phyloP scores from a whole-genome alignment of 1,284 basidiomycete genomes.

The Papiliotrema fonsecae region DNA sequence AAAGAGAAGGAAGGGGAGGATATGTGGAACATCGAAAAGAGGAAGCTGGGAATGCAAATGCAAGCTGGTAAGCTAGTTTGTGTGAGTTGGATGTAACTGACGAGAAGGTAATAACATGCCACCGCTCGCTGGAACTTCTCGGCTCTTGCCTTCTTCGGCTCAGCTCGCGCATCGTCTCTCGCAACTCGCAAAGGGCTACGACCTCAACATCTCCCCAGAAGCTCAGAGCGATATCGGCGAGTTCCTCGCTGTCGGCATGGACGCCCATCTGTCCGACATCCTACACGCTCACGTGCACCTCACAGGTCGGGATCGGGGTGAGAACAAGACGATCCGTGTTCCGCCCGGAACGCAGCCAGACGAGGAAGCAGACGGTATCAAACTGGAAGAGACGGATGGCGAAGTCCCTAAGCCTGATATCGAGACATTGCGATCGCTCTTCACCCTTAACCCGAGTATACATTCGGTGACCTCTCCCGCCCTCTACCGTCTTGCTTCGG shows the following conservation, averaged over 20 bases:
- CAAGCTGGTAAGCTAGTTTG: constrained; percentile 11
- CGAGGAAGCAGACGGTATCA: neutral
- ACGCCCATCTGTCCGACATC: constrained; percentile 36
- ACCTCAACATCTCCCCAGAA: constrained; percentile 25
- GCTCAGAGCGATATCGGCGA: constrained; percentile 34
- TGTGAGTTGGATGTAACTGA: neutral
- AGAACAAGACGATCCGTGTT: constrained; percentile 29
- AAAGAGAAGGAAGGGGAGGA: constrained; percentile 8
- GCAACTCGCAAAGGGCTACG: constrained; percentile 30
- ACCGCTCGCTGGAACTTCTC: constrained; percentile 20
- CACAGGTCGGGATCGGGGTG: constrained; percentile 32
- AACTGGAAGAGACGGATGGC: neutral
- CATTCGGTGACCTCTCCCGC: constrained; percentile 40
- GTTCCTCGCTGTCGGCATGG: constrained; percentile 43
- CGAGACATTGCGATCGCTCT: constrained; percentile 31
- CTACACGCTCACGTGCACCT: constrained; percentile 34
- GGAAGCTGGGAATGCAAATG: constrained; percentile 10
- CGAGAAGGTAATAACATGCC: constrained; percentile 17
- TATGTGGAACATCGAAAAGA: constrained; percentile 9
- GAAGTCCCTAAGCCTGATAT: constrained; percentile 27
- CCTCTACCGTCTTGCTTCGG: constrained; percentile 33
- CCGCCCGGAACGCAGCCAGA: constrained; percentile 3
- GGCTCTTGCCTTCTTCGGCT: constrained; percentile 30
- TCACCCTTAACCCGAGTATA: constrained; percentile 32
- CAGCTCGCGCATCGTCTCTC: constrained; percentile 32